Conservation (phyloP, 2,329 filamentous ascomycete genomes). For the Trichoderma brevicompactum region DNA sequence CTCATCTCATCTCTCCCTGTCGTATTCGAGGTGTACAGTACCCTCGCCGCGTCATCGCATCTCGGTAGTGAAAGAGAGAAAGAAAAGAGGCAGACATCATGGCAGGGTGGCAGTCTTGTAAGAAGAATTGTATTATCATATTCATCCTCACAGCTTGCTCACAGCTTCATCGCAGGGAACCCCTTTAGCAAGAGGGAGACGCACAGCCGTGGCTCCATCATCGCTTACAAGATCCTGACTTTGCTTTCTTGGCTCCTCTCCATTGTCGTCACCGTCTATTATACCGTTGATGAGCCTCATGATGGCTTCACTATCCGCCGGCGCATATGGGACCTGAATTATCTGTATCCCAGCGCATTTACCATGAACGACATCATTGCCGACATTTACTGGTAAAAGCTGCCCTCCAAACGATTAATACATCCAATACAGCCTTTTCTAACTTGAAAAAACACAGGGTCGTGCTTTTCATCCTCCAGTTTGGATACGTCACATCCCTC, state of each 20-base stretch:
- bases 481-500: slow-evolving; percentile 75
- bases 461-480: slow-evolving; percentile 73
- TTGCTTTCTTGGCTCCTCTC: slow-evolving; percentile 75
- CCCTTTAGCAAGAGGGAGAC: slow-evolving; percentile 74
- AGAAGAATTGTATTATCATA: background rate
- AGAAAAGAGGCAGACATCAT: slow-evolving; percentile 19
- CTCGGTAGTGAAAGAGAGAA: background rate
- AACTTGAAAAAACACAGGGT: slow-evolving; percentile 54
- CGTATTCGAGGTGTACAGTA: slow-evolving; percentile 8
- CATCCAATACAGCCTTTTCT: background rate
- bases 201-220: slow-evolving; percentile 63
- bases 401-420: too few relatives aligned
- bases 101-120: slow-evolving; percentile 31
- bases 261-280: slow-evolving; percentile 74
- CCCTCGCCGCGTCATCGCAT: background rate
- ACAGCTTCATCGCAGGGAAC: slow-evolving; percentile 60
- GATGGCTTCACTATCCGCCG: slow-evolving; percentile 63
- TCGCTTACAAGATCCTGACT: slow-evolving; percentile 76
- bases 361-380: slow-evolving; percentile 68
- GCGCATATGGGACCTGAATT: slow-evolving; percentile 77
- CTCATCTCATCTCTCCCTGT: background rate
- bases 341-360: slow-evolving; percentile 70
- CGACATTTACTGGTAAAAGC: slow-evolving; percentile 74
- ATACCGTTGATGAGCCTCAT: slow-evolving; percentile 66
- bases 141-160: background rate